Evolutionary conservation across 441 rosid genomes (phyloP).

Genomic region (Theobroma grandiflorum): DNA sequence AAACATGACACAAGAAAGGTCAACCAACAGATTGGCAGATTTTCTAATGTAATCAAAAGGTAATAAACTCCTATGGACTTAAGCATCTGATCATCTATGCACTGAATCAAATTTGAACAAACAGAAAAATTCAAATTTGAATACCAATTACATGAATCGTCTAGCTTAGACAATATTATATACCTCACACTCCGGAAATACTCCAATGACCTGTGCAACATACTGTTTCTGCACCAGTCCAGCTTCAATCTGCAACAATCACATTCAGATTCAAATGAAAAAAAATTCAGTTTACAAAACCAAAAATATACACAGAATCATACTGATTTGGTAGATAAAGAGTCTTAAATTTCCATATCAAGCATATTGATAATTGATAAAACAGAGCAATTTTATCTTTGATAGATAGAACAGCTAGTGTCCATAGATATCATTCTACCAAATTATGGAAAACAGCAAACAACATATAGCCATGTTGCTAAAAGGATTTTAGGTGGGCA

Average conservation of each 20-base stretch:
- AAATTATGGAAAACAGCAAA: slow-evolving; percentile 11
- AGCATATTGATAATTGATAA: background rate
- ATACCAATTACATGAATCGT: slow-evolving; percentile 4
- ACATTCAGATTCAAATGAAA: slow-evolving; percentile 8
- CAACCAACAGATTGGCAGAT: background rate
- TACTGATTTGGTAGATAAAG: background rate
- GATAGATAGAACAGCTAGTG: slow-evolving; percentile 9
- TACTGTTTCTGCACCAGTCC: slow-evolving; percentile 82
- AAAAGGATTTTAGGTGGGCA: background rate
- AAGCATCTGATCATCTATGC: background rate
- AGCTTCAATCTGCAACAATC: slow-evolving; percentile 74
- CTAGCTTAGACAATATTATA: slow-evolving; percentile 30
- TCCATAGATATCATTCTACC: background rate
- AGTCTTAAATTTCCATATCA: background rate
- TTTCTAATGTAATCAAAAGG: background rate
- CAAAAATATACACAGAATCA: background rate
- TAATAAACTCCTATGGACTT: background rate
- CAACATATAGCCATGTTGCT: background rate
- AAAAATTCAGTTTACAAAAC: background rate
- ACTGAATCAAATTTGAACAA: background rate
- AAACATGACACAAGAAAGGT: background rate
- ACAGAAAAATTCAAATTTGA: slow-evolving; percentile 17
- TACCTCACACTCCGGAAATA: slow-evolving; percentile 89
- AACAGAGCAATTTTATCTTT: background rate
- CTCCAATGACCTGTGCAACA: slow-evolving; percentile 81